A percentile compares a stretch with the other conserved stretches of the same genome.
Conservation (phyloP, 2,329 filamentous ascomycete species). For the Cordyceps fumosorosea region DNA sequence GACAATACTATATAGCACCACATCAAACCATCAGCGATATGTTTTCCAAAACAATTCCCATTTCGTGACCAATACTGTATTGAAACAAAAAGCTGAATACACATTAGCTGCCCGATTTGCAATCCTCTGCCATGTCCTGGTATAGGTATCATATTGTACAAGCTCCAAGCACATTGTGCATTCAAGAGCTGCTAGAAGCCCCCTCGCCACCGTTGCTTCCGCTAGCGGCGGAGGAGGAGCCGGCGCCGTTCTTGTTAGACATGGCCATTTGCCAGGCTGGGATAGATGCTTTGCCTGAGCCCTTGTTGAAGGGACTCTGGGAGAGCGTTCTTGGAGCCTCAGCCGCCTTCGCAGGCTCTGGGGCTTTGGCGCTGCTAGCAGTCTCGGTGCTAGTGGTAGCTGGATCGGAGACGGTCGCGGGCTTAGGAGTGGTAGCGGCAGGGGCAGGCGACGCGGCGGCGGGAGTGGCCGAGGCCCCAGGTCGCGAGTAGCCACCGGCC, state of each 20-base stretch:
- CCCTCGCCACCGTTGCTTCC: conserved; percentile 20
- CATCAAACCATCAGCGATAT: neutral
- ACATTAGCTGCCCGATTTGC: neutral
- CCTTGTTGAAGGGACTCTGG: conserved; percentile 23
- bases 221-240: conserved; percentile 20
- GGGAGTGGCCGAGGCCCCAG: conserved; percentile 3
- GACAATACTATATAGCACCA: too few relatives aligned
- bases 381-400: conserved; percentile 20
- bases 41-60: neutral
- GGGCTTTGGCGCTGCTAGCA: conserved; percentile 21
- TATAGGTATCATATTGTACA: conserved; percentile 8
- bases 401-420: conserved; percentile 16
- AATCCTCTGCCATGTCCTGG: neutral
- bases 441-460: neutral
- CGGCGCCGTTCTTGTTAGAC: conserved; percentile 42
- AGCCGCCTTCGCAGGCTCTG: conserved; percentile 20
- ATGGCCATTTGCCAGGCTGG: conserved; percentile 75
- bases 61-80: neutral
- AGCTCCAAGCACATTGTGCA: neutral
- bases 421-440: neutral
- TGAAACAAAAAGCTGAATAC: neutral
- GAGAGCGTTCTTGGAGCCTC: conserved; percentile 28
- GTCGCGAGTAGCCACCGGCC: conserved; percentile 11
- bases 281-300: conserved; percentile 58
- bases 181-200: conserved; percentile 15